Percentiles rank a stretch among this genome's conserved stretches.
phyloP scores from a whole-genome alignment of 345 rosid species.

The Aquilaria yunnanensis region DNA sequence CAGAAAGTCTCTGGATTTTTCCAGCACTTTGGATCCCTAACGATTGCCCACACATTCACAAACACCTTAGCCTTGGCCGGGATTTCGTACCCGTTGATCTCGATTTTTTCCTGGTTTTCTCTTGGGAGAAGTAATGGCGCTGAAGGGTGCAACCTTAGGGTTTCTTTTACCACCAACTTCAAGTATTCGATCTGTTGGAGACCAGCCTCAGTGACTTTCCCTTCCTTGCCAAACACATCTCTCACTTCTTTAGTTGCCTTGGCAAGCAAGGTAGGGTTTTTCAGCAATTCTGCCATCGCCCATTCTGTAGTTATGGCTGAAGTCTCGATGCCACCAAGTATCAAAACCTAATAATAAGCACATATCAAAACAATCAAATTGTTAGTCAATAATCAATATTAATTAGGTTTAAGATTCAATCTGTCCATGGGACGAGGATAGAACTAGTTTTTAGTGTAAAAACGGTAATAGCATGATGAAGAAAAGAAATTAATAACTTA shows the following conservation, averaged over 20 bases:
- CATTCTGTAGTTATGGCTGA: not conserved
- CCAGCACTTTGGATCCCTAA: conserved; percentile 18
- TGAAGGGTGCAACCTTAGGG: conserved; percentile 4
- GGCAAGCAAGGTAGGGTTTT: conserved; percentile 2
- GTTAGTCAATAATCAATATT: too few relatives aligned
- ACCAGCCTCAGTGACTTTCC: not conserved
- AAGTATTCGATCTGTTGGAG: not conserved
- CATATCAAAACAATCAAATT: too few relatives aligned
- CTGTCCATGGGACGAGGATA: too few relatives aligned
- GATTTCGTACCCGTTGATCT: conserved; percentile 18
- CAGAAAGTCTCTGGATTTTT: conserved; percentile 14
- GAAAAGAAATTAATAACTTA: too few relatives aligned
- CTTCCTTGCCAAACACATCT: not conserved
- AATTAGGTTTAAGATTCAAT: too few relatives aligned
- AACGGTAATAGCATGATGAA: too few relatives aligned
- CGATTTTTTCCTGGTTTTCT: conserved; percentile 6
- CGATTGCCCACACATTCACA: conserved; percentile 23
- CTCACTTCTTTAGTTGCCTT: conserved; percentile 9
- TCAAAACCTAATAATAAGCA: conserved; percentile 7
- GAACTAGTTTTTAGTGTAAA: too few relatives aligned
- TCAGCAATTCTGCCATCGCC: conserved; percentile 10
- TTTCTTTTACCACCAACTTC: conserved; percentile 7
- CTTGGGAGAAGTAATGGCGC: conserved; percentile 21
- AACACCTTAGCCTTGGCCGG: conserved; percentile 19
- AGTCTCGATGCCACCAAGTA: conserved; percentile 6